Evolutionary conservation across 2,329 filamentous ascomycete species (phyloP).

Genomic region (Didymosphaeria variabile): DNA sequence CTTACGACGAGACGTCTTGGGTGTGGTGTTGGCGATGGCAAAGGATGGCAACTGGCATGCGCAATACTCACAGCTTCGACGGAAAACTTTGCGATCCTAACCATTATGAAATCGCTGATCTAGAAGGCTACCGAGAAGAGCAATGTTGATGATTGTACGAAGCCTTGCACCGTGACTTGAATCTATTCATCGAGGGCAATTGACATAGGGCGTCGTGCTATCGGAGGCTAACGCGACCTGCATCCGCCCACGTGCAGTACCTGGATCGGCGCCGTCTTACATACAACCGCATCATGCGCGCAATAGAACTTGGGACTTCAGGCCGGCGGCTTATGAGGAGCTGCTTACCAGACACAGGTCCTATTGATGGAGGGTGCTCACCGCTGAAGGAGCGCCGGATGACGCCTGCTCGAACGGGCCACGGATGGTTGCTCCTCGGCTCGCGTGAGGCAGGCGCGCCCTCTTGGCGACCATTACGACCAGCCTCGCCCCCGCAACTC

Average conservation of each 20-base stretch:
- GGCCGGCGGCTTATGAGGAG: too few relatives aligned
- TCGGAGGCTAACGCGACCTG: neutral
- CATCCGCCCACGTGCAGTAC: conserved; percentile 6
- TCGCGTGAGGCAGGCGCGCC: conserved; percentile 3
- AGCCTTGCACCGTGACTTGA: neutral
- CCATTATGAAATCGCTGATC: conserved; percentile 53
- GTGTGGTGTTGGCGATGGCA: neutral
- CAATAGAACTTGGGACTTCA: neutral
- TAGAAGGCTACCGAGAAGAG: neutral
- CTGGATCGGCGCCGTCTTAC: neutral
- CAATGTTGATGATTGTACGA: neutral
- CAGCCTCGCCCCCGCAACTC: conserved; percentile 35
- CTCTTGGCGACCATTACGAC: conserved; percentile 6
- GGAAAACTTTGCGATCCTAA: conserved; percentile 68
- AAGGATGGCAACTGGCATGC: neutral
- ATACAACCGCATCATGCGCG: neutral
- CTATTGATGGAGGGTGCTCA: neutral
- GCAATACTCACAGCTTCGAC: conserved; percentile 70
- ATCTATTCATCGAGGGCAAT: conserved; percentile 16
- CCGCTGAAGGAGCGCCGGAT: neutral
- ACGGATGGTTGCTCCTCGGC: neutral
- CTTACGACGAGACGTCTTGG: neutral
- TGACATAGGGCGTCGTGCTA: conserved; percentile 32
- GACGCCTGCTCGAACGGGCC: neutral
- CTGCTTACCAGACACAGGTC: neutral